A percentile compares a stretch with the other conserved stretches of the same genome.
phyloP scores from a whole-genome alignment of 2,329 filamentous ascomycete species.

The Cordyceps fumosorosea region DNA sequence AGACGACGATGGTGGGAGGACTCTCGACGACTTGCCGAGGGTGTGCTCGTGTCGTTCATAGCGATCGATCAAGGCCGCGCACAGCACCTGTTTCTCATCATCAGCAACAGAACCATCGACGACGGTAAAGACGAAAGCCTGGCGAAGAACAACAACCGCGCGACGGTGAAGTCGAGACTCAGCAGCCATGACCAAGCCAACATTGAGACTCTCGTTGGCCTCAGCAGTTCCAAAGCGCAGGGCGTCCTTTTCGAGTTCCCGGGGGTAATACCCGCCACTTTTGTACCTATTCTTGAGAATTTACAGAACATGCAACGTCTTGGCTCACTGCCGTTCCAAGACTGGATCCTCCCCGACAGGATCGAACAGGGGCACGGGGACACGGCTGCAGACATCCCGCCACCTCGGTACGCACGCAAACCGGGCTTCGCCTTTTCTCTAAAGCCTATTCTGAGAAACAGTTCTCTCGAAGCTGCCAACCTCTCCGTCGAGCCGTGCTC shows the following conservation, averaged over 20 bases:
- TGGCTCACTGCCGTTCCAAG: slow-evolving; percentile 1
- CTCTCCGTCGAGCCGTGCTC: neutral
- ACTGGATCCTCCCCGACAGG: slow-evolving; percentile 9
- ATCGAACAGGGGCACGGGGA: neutral
- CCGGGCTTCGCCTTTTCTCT: slow-evolving; percentile 4
- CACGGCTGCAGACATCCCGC: neutral
- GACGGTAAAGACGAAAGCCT: neutral
- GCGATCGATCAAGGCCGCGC: neutral
- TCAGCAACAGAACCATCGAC: neutral
- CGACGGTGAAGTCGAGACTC: neutral
- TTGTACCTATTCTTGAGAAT: slow-evolving; percentile 4
- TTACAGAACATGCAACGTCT: slow-evolving; percentile 7
- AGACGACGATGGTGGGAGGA: slow-evolving; percentile 6
- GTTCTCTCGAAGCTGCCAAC: neutral
- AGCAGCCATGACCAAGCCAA: neutral
- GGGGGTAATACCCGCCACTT: neutral
- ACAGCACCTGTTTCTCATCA: slow-evolving; percentile 4
- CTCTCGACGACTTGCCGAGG: slow-evolving; percentile 6
- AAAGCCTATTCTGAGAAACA: neutral
- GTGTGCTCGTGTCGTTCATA: slow-evolving; percentile 5
- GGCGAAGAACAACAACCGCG: neutral
- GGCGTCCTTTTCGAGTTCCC: slow-evolving; percentile 5
- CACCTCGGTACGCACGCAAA: slow-evolving; percentile 6
- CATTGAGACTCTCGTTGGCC: slow-evolving; percentile 2
- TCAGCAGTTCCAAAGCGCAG: neutral